A percentile compares a stretch with the other conserved stretches of the same genome.
phyloP scores from a whole-genome alignment of 305 asterid species.

The Fraxinus xanthoxyloides region DNA sequence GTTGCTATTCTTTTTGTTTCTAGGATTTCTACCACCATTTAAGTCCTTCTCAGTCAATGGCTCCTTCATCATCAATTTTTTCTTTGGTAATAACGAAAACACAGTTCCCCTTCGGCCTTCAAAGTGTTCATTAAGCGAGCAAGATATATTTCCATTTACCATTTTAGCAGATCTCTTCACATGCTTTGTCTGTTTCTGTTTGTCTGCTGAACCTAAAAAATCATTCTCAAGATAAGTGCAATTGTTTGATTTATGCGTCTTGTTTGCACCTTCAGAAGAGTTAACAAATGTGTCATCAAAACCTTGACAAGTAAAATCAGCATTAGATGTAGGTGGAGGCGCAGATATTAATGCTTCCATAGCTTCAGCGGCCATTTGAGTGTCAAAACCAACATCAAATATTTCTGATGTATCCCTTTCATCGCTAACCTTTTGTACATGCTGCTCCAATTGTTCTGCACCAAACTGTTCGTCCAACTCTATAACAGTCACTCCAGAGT shows the following conservation, averaged over 20 bases:
- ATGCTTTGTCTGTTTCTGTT: slow-evolving; percentile 37
- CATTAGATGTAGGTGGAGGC: slow-evolving; percentile 35
- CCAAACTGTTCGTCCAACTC: slow-evolving; percentile 34
- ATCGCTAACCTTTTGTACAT: slow-evolving; percentile 31
- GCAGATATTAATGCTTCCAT: slow-evolving; percentile 65
- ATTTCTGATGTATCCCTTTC: slow-evolving; percentile 27
- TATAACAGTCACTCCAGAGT: slow-evolving; percentile 18
- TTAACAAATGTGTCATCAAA: slow-evolving; percentile 21
- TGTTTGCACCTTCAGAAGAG: slow-evolving; percentile 22
- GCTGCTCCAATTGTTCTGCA: slow-evolving; percentile 25
- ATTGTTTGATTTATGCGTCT: slow-evolving; percentile 20
- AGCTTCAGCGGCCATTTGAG: slow-evolving; percentile 94
- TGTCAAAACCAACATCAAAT: slow-evolving; percentile 61
- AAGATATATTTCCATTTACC: slow-evolving; percentile 14
- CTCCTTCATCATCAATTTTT: slow-evolving; percentile 21
- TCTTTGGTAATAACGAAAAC: slow-evolving; percentile 17
- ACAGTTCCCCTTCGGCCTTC: slow-evolving; percentile 21
- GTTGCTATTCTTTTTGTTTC: slow-evolving; percentile 19
- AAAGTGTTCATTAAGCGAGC: slow-evolving; percentile 20
- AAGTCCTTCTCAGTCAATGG: slow-evolving; percentile 24
- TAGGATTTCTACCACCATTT: slow-evolving; percentile 9
- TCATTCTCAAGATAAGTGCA: slow-evolving; percentile 21
- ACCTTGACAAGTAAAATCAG: slow-evolving; percentile 30
- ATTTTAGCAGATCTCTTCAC: slow-evolving; percentile 25
- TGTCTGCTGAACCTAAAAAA: slow-evolving; percentile 38